Evolutionary conservation across 257 asterid species (phyloP).

Genomic region (Ehretia macrophylla): DNA sequence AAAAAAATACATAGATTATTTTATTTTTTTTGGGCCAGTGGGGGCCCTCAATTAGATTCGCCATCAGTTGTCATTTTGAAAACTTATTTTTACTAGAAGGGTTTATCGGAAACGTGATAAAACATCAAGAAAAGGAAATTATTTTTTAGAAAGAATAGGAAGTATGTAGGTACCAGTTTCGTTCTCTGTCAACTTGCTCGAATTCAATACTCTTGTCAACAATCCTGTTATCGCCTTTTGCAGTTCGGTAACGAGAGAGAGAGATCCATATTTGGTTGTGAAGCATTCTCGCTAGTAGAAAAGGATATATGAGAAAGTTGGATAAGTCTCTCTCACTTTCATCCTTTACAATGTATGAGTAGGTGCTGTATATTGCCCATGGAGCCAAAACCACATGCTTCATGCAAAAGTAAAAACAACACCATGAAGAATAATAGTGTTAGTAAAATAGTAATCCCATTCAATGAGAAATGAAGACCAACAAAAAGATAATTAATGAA

Average conservation of each 20-base stretch:
- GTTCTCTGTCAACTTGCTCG: constrained; percentile 78
- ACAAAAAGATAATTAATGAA: too few species aligned
- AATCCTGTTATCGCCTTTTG: constrained; percentile 57
- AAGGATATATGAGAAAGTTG: constrained; percentile 41
- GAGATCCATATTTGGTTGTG: constrained; percentile 74
- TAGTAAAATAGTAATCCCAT: too few species aligned
- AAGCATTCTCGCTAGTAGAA: constrained; percentile 41
- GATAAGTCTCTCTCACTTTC: constrained; percentile 28
- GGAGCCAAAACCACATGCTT: constrained; percentile 65
- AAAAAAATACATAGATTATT: too few species aligned
- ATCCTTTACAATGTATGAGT: constrained; percentile 28
- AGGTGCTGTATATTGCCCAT: constrained; percentile 47
- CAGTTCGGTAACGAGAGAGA: constrained; percentile 54
- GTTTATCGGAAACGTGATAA: too few species aligned
- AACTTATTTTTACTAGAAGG: too few species aligned
- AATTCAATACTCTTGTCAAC: constrained; percentile 63
- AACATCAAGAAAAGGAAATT: too few species aligned
- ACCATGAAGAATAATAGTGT: background rate
- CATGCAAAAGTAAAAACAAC: background rate
- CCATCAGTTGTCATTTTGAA: too few species aligned
- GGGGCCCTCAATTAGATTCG: too few species aligned
- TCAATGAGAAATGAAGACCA: too few species aligned
- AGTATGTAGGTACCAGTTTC: constrained; percentile 48
- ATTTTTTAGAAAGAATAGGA: too few species aligned
- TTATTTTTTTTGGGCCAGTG: too few species aligned